Evolutionary conservation across 495 filamentous ascomycete genomes (phyloP), one percentile per base, ranked within the genome.

Genomic region (Umbilicaria muhlenbergii): DNA sequence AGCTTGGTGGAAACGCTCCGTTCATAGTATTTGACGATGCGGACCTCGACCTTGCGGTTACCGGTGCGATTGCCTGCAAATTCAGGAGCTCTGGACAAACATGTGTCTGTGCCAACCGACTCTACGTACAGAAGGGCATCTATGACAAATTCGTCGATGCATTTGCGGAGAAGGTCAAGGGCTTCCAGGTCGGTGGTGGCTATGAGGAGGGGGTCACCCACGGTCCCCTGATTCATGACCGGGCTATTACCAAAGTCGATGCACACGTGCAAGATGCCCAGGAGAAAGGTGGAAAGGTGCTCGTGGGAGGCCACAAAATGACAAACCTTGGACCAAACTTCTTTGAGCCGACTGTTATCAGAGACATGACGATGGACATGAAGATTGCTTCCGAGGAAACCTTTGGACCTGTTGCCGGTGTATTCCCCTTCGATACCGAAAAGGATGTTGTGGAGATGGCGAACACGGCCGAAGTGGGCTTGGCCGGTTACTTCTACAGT

Each of bases 11-110:
- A 16, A 94, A 94, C 58, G 81, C 85, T 0, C 86, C 87, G 2
- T 92, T 94, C 64, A 92, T 94, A 42, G 84, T 94, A 14, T 94
- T 94, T 51, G 82, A 92, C 43, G 86, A 94, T 53, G 83, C 86
- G 31, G 81, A 94, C 54, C 60, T 94, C 33, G 82, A 86, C 44
- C 61, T 65, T 0, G 86, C 86, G 5, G 80, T 93, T 5, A 66
- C 72, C 1, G 87, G 83, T 6, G 83, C 81, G 7, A 68, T 93
- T 38, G 58, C 74, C 19, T 78, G 70, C 55, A 94, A 94, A 60
- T 94, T 93, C 74, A 75, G 86, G 21, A 80, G 76, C 36, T 86
- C 81, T 0, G 87, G 86, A 11, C 86, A 94, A 63, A 94, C 86
- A 0, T 94, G 86, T 54, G 85, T 94, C 15, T 91, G 85, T 50